Conservation (phyloP, 176 grass and related monocot genomes). For the Triticum timopheevii region DNA sequence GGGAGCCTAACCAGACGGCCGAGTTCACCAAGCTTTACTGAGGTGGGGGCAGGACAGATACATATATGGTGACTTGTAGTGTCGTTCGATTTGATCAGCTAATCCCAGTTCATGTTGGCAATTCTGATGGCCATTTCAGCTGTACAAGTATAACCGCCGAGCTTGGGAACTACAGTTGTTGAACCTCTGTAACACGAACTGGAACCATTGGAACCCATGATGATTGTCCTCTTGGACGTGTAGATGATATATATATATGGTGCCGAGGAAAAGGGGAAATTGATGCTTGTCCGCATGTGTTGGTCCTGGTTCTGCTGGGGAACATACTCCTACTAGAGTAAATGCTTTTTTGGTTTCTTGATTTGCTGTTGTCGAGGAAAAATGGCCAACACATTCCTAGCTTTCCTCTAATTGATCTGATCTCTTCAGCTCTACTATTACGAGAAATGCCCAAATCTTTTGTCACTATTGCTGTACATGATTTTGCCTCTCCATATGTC, state of each 20-base stretch:
- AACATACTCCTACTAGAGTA: not conserved
- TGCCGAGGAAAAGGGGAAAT: conserved; percentile 6
- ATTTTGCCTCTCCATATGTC: not conserved
- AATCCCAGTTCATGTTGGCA: conserved; percentile 34
- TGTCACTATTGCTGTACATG: not conserved
- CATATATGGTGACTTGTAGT: conserved; percentile 8
- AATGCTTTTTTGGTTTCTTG: not conserved
- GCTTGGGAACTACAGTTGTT: conserved; percentile 25
- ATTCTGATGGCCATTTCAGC: conserved; percentile 45
- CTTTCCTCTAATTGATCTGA: conserved; percentile 38
- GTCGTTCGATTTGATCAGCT: conserved; percentile 33
- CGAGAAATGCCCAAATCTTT: conserved; percentile 3
- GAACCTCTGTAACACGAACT: conserved; percentile 21
- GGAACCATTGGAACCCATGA: conserved; percentile 28
- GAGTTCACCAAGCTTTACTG: conserved; percentile 88
- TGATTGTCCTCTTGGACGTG: conserved; percentile 32
- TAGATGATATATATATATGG: conserved; percentile 42
- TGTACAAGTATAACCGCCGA: conserved; percentile 47
- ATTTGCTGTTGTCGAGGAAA: not conserved
- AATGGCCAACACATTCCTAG: conserved; percentile 27
- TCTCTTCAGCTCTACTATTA: conserved; percentile 13
- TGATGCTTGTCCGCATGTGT: not conserved
- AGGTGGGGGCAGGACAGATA: conserved; percentile 31
- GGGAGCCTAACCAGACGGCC: conserved; percentile 57
- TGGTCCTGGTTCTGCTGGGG: conserved; percentile 14